Conservation (phyloP, 2,329 filamentous ascomycete genomes). For the Colletotrichum tanaceti region DNA sequence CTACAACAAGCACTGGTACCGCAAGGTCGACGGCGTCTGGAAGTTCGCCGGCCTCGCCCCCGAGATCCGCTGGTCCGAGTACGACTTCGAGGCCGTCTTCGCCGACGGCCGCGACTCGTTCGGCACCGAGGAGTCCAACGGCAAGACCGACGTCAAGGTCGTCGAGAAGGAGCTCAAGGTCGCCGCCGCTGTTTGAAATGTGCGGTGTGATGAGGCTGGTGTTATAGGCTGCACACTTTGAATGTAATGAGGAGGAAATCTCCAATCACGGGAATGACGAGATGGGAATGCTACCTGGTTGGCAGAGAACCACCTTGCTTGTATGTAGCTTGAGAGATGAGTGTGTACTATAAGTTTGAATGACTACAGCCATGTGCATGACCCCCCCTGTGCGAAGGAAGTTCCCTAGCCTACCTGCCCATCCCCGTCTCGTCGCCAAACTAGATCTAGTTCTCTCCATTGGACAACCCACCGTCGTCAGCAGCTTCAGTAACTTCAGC, state of each 20-base stretch:
- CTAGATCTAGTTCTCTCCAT: too few species aligned
- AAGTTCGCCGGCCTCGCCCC: conserved; percentile 69
- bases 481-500: not conserved
- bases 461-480: not conserved
- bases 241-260: not conserved
- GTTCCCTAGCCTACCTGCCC: too few species aligned
- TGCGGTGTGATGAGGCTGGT: too few species aligned
- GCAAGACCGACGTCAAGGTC: conserved; percentile 27
- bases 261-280: conserved; percentile 3
- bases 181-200: conserved; percentile 24
- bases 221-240: too few species aligned
- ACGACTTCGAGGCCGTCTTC: conserved; percentile 69
- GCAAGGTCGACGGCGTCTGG: conserved; percentile 69
- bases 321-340: too few species aligned
- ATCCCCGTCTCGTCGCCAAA: too few species aligned
- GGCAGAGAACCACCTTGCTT: not conserved
- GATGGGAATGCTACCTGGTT: not conserved
- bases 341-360: too few species aligned
- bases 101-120: conserved; percentile 38
- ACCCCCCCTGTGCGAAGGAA: not conserved
- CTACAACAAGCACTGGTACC: conserved; percentile 68
- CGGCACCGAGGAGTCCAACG: conserved; percentile 12
- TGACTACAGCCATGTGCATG: not conserved
- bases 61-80: conserved; percentile 67
- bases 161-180: conserved; percentile 36